phyloP scores from a whole-genome alignment of 2,329 filamentous ascomycete species.

The Cladosporium sp. region DNA sequence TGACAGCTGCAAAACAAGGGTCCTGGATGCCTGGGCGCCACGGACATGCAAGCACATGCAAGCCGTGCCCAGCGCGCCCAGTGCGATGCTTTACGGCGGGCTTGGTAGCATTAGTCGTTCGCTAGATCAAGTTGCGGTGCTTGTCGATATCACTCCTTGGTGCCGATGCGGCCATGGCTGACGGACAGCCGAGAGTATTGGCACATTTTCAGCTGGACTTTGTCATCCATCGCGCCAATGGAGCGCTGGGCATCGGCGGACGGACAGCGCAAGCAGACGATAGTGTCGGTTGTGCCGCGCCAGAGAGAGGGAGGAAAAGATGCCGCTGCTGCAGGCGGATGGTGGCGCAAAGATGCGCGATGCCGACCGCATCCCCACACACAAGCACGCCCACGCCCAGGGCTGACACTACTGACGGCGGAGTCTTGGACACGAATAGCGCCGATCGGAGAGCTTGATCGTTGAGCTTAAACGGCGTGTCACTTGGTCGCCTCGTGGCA shows the following conservation, averaged over 20 bases:
- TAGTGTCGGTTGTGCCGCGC: too few species aligned
- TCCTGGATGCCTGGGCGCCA: conserved; percentile 4
- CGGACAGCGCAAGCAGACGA: neutral
- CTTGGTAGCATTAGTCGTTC: conserved; percentile 5
- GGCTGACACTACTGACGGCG: neutral
- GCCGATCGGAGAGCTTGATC: conserved; percentile 10
- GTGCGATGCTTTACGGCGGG: conserved; percentile 2
- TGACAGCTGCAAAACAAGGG: conserved; percentile 7
- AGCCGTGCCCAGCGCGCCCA: conserved; percentile 4
- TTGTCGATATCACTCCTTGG: neutral
- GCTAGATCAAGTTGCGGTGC: neutral
- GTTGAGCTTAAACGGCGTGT: conserved; percentile 7
- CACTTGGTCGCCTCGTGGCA: neutral
- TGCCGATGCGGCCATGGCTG: neutral
- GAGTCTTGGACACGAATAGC: neutral
- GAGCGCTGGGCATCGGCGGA: neutral
- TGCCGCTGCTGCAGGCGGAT: neutral
- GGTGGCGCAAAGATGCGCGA: conserved; percentile 9
- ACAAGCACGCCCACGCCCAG: neutral
- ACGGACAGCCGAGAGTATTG: neutral
- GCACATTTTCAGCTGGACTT: neutral
- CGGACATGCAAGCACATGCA: conserved; percentile 11
- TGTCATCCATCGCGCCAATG: neutral
- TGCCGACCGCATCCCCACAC: conserved; percentile 9
- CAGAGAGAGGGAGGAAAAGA: neutral